Evolutionary conservation across 2,329 filamentous ascomycete species (phyloP).

Genomic region (Fusarium sp.): DNA sequence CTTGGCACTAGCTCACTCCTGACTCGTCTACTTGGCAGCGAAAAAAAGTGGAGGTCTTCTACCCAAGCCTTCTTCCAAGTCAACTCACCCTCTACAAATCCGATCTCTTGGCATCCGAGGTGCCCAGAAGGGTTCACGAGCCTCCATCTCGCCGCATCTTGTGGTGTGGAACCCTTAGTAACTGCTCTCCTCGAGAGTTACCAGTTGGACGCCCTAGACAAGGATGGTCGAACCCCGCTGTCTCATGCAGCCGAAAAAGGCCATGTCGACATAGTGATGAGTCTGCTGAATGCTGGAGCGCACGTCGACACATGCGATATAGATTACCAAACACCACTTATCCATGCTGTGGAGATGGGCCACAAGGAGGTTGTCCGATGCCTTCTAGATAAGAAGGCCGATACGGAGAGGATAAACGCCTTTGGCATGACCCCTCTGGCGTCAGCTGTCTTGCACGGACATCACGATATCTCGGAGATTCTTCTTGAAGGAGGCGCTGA

Average conservation of each 20-base stretch:
- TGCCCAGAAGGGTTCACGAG: background rate
- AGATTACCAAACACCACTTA: background rate
- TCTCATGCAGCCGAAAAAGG: background rate
- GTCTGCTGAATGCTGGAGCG: background rate
- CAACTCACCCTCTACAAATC: background rate
- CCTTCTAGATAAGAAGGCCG: background rate
- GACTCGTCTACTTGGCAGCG: background rate
- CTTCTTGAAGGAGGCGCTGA: background rate
- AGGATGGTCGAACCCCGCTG: background rate
- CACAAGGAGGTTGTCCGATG: background rate
- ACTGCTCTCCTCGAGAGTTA: background rate
- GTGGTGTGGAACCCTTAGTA: background rate
- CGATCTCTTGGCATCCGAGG: background rate
- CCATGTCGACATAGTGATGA: background rate
- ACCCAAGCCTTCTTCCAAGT: background rate
- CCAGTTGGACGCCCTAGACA: background rate
- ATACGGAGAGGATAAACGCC: too few relatives aligned
- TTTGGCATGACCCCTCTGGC: too few relatives aligned
- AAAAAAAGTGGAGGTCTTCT: background rate
- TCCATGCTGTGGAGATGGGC: background rate
- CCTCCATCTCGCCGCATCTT: background rate
- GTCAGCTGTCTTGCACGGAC: background rate
- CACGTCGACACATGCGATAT: background rate
- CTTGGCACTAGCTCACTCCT: background rate
- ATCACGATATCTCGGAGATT: background rate